Percentiles rank a stretch among this genome's conserved stretches.
phyloP scores from a whole-genome alignment of 2,329 filamentous ascomycete species.

The Fusarium xylarioides region DNA sequence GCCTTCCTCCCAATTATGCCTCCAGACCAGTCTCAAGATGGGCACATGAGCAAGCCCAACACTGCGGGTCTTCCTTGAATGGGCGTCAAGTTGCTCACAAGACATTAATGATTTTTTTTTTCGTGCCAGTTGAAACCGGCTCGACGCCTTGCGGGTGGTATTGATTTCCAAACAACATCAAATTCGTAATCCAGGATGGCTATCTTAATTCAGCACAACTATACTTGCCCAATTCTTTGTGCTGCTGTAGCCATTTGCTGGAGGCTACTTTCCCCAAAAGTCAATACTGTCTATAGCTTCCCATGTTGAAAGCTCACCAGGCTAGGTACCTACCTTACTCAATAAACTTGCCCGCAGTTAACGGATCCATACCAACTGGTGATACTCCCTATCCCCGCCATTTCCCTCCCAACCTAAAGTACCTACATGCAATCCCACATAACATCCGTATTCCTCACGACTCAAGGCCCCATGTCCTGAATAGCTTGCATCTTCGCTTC shows the following conservation, averaged over 20 bases:
- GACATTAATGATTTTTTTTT: constrained; percentile 20
- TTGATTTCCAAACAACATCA: neutral
- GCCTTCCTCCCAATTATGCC: constrained; percentile 7
- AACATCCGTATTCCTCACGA: constrained; percentile 25
- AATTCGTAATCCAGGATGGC: neutral
- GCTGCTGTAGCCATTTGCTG: neutral
- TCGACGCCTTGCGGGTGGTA: neutral
- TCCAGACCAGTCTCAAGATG: constrained; percentile 52
- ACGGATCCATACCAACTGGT: neutral
- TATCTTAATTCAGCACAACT: neutral
- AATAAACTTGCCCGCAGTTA: no score
- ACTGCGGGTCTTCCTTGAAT: constrained; percentile 47
- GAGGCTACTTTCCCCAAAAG: neutral
- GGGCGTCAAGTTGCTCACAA: constrained; percentile 33
- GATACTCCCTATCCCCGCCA: constrained; percentile 7
- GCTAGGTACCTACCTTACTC: neutral
- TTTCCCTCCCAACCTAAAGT: constrained; percentile 1
- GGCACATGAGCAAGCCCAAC: constrained; percentile 59
- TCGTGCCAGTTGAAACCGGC: constrained; percentile 17
- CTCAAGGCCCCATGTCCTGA: constrained; percentile 11
- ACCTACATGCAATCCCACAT: constrained; percentile 17
- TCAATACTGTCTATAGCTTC: neutral
- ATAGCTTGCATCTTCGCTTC: constrained; percentile 20
- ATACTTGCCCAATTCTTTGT: neutral
- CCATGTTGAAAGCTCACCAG: neutral